Evolutionary conservation across 2,329 filamentous ascomycete genomes (phyloP).

Genomic region (Penicillium brasilianum): DNA sequence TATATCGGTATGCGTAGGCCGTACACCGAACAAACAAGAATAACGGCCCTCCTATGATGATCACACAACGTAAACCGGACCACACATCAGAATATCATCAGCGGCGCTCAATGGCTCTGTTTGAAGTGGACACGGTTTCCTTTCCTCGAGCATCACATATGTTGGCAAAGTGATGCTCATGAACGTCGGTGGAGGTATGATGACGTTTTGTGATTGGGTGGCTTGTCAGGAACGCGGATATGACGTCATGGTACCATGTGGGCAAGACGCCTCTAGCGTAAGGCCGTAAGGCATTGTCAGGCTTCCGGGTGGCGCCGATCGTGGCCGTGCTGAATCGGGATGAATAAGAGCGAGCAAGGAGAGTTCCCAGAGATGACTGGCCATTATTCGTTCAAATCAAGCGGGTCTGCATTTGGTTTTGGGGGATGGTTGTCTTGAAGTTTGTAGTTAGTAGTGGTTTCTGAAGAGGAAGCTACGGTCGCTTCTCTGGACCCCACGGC

Average conservation of each 20-base stretch:
- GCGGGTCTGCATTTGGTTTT: background rate
- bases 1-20: background rate
- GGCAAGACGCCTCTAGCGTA: slow-evolving; percentile 11
- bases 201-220: slow-evolving; percentile 9
- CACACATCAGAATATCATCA: slow-evolving; percentile 3
- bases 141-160: background rate
- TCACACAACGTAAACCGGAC: background rate
- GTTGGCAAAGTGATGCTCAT: slow-evolving; percentile 1
- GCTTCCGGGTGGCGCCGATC: slow-evolving; percentile 13
- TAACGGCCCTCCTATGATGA: background rate
- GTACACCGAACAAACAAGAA: background rate
- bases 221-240: slow-evolving; percentile 17
- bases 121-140: background rate
- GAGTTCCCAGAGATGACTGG: background rate
- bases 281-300: background rate
- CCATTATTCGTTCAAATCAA: background rate
- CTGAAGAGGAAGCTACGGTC: background rate
- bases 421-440: background rate
- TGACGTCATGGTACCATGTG: slow-evolving; percentile 19
- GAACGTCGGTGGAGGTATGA: slow-evolving; percentile 9
- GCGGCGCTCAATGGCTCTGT: background rate
- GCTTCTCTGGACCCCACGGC: no score
- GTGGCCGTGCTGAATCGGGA: background rate
- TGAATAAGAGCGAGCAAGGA: background rate
- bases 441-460: background rate